Conservation (phyloP, 2,329 filamentous ascomycete genomes). For the Coniochaeta hoffmannii region DNA sequence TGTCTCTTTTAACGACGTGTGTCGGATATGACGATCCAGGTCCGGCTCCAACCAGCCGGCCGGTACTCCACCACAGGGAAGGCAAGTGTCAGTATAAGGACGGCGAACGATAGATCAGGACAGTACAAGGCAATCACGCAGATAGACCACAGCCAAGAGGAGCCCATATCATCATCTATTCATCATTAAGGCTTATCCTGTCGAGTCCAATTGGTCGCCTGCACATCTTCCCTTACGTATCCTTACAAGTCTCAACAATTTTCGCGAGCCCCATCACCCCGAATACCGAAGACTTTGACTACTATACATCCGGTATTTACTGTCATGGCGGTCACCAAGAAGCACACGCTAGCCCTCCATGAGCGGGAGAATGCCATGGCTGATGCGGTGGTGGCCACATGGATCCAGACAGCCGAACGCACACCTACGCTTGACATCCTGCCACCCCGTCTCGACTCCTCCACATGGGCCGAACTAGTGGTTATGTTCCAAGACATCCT, state of each 20-base stretch:
- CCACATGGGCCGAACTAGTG: not conserved
- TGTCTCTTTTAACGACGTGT: not conserved
- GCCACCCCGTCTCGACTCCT: not conserved
- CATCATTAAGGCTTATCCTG: too few relatives aligned
- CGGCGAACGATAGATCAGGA: not conserved
- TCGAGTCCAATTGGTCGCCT: too few relatives aligned
- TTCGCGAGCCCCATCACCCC: too few relatives aligned
- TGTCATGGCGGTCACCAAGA: not conserved
- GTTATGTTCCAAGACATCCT: not conserved
- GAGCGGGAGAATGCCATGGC: constrained; percentile 3
- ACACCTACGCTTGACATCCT: constrained; percentile 3
- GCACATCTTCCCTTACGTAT: too few relatives aligned
- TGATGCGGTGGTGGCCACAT: not conserved
- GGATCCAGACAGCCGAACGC: constrained; percentile 1
- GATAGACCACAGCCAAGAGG: not conserved
- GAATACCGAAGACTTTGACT: not conserved
- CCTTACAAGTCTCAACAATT: too few relatives aligned
- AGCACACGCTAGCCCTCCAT: not conserved
- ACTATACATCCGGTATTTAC: not conserved
- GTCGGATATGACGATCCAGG: not conserved
- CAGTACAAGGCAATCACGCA: not conserved
- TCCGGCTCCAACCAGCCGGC: constrained; percentile 4
- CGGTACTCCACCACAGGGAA: not conserved
- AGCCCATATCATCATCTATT: too few relatives aligned
- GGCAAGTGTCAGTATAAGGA: constrained; percentile 1